Conservation (phyloP, 2,329 filamentous ascomycete genomes). For the Microsporum canis region DNA sequence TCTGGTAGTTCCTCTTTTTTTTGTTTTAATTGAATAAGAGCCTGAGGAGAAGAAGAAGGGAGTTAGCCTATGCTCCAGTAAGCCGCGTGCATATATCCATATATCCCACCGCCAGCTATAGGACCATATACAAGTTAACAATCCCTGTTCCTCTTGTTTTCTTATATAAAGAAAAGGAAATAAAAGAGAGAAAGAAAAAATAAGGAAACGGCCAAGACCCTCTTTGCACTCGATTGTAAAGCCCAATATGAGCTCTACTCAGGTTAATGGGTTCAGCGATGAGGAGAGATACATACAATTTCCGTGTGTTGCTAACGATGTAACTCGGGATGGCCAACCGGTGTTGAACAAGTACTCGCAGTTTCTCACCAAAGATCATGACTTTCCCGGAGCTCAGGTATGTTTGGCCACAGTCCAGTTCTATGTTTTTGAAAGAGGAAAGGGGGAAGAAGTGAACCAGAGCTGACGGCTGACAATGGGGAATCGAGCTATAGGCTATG, state of each 20-base stretch:
- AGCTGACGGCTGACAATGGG: neutral
- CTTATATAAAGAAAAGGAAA: neutral
- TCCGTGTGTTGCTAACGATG: slow-evolving; percentile 42
- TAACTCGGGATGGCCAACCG: slow-evolving; percentile 46
- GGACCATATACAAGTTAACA: neutral
- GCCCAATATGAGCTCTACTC: slow-evolving; percentile 2
- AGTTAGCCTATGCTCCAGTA: neutral
- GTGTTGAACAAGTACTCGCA: slow-evolving; percentile 78
- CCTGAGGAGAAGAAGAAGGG: neutral
- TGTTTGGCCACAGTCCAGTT: slow-evolving; percentile 11
- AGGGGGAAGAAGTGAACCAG: too few species aligned
- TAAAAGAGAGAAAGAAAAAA: neutral
- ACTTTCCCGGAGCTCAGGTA: slow-evolving; percentile 84
- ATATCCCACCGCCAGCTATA: neutral
- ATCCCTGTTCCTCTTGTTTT: neutral
- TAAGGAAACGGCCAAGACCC: neutral
- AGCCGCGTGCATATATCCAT: neutral
- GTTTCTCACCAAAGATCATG: slow-evolving; percentile 69
- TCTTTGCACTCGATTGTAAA: slow-evolving; percentile 1
- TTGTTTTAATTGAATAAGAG: neutral
- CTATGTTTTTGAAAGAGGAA: neutral
- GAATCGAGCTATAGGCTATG: slow-evolving; percentile 59
- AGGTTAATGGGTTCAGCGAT: neutral
- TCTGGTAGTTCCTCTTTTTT: neutral
- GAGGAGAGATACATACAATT: slow-evolving; percentile 46